Percentiles rank a stretch among this genome's conserved stretches.
Conservation (phyloP, 306 rosid genomes). For the Cucumis cinereus region DNA sequence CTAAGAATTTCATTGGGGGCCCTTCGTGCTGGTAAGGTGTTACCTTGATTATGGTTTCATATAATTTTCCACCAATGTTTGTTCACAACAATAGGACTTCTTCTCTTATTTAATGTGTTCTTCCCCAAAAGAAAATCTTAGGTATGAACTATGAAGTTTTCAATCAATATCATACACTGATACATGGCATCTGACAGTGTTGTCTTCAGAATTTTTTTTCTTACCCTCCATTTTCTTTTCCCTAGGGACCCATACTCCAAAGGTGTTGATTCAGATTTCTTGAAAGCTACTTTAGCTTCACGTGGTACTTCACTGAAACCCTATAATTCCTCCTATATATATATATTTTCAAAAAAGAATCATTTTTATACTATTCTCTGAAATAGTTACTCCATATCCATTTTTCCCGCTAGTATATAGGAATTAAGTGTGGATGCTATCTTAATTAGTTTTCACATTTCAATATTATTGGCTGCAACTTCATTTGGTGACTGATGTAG, state of each 20-base stretch:
- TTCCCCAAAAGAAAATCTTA: background rate
- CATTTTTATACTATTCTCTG: background rate
- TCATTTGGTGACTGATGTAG: background rate
- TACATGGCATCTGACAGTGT: background rate
- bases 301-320: slow-evolving; percentile 29
- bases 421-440: background rate
- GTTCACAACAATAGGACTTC: slow-evolving; percentile 1
- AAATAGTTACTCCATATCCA: background rate
- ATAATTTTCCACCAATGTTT: slow-evolving; percentile 2
- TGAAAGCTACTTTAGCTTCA: slow-evolving; percentile 65
- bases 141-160: background rate
- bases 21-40: slow-evolving; percentile 73
- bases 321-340: background rate
- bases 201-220: background rate
- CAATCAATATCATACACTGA: background rate
- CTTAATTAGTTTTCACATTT: background rate
- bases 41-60: slow-evolving; percentile 10
- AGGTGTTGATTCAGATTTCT: slow-evolving; percentile 49
- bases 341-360: too few relatives aligned
- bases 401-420: background rate
- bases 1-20: slow-evolving; percentile 49
- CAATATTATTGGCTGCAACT: background rate
- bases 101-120: background rate
- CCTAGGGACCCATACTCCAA: slow-evolving; percentile 79
- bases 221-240: slow-evolving; percentile 8